Evolutionary conservation across 257 asterid species (phyloP), one percentile per base, ranked within the genome.

Genomic region (Capsicum pubescens): DNA sequence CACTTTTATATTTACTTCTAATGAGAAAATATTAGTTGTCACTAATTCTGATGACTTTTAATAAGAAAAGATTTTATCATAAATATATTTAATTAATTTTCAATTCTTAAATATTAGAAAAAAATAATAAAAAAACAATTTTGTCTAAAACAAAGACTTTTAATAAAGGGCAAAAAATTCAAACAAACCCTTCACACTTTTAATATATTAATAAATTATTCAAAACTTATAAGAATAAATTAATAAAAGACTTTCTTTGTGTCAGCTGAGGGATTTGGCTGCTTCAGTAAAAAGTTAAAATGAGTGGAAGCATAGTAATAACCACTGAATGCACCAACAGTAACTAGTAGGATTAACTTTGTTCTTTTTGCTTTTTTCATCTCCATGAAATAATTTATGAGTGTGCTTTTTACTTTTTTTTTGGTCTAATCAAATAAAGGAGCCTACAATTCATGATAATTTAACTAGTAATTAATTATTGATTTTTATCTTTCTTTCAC

Each of bases 351-450:
- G 44, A 69, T 7, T 74, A 12, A 26, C 46, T 48, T 74, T 74
- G 17, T 21, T 74, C 44, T 50, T 74, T 74, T 74, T 11, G 44
- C 60, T 72, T 72, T 72, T 44, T 48, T 48, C 60, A 72, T 52
- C 56, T 3, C 44, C 79, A 42, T 70, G 16, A 70, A 70, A 70
- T 44, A 70, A n/a, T 10, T 70, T 17, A 70, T 42, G 79, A 35
- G 7, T 35, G 50, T 39, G 44, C 44, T 39, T 39, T 39, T 7
- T 60, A 13, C 16, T 13, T 67, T 14, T 26, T 66, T 66, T 32
- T 7, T 3, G 70, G 9, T 63, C 8, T 10, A 63, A 63, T 63
- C 14, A 63, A 63, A 10, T 63, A 63, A 63, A 6, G 9, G 4
- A 26, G 11, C 17, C 11, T 14, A 64, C 11, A 9, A 64, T 1